Evolutionary conservation across 768 basidiomycete species (phyloP), one percentile per base, ranked within the genome.

Genomic region (Tricholoma flavovirens): DNA sequence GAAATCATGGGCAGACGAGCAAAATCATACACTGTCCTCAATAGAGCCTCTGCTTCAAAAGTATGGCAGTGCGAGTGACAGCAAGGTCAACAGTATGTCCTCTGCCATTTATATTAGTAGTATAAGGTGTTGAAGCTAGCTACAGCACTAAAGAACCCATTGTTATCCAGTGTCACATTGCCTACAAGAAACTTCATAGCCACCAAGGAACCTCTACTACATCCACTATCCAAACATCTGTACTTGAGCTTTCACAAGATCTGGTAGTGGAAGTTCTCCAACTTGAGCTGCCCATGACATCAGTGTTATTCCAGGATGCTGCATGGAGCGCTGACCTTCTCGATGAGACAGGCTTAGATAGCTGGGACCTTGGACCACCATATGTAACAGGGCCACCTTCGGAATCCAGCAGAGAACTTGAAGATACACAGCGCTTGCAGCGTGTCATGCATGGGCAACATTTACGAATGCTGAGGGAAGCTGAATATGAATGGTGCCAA

Each of bases 391-490:
- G 35, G 33, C 33, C 35, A 36, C 21, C 51, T 36, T 38, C 33
- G 35, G 51, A 51, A 21, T 36, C 51, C 35, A 22, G 5, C 19
- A 5, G 38, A 15, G 51, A 51, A 26, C 51, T 51, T 36, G 21
- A 38, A 38, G 36, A 36, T 51, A 51, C 10, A 15, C 11, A 33
- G 38, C 33, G 19, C 21, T 38, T 51, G 38, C 33, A 51, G 51
- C 14, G n/a, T 35, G 51, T 51, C 35, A 51, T 51, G 51, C 51
- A 51, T 12, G 35, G 51, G 51, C 14, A 33, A 38, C 38, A 22
- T 51, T 35, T 38, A 51, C 51, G 15, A 38, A 51, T 51, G 51
- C 21, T 38, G 51, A 51, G 51, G 21, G 51, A 51, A 46, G 45
- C 45, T 46, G 45, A 46, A 46, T 26, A n/a, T 46, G 24, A 3